Evolutionary conservation across 768 basidiomycete genomes (phyloP).

Genomic region (Boletus edulis): DNA sequence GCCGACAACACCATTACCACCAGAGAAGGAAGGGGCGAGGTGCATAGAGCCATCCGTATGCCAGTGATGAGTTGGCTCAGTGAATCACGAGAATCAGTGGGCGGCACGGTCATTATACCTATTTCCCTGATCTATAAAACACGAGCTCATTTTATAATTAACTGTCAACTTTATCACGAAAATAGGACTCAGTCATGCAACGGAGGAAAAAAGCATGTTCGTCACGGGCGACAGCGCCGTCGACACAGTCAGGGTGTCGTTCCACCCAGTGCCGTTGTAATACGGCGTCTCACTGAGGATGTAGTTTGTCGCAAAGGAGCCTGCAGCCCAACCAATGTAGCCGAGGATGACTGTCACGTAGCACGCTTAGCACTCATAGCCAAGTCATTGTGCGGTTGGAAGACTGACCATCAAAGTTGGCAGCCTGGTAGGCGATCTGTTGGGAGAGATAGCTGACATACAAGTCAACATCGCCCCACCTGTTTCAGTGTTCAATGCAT

Average conservation of each 20-base stretch:
- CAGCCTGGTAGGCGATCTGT: constrained; percentile 45
- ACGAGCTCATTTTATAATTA: too few species aligned
- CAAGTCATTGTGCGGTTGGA: too few species aligned
- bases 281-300: constrained; percentile 34
- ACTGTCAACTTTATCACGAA: too few species aligned
- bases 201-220: too few species aligned
- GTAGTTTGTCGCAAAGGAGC: constrained; percentile 44
- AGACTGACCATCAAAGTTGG: constrained; percentile 45
- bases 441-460: constrained; percentile 46
- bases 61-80: too few species aligned
- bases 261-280: constrained; percentile 31
- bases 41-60: constrained; percentile 91
- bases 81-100: too few species aligned
- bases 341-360: constrained; percentile 44
- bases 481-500: constrained; percentile 60
- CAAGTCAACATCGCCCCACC: constrained; percentile 53
- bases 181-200: too few species aligned
- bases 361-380: background rate
- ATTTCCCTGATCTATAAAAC: too few species aligned
- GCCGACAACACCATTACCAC: constrained; percentile 94
- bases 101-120: too few species aligned
- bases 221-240: constrained; percentile 24
- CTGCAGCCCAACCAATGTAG: constrained; percentile 59
- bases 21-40: constrained; percentile 96
- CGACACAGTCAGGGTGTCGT: constrained; percentile 37